Percentiles rank a stretch among this genome's conserved stretches.
These are phyloP conservation scores for Eutrema salsugineum DNA, from an alignment of 441 rosid genomes.

Conservation along the genomic window DNA sequence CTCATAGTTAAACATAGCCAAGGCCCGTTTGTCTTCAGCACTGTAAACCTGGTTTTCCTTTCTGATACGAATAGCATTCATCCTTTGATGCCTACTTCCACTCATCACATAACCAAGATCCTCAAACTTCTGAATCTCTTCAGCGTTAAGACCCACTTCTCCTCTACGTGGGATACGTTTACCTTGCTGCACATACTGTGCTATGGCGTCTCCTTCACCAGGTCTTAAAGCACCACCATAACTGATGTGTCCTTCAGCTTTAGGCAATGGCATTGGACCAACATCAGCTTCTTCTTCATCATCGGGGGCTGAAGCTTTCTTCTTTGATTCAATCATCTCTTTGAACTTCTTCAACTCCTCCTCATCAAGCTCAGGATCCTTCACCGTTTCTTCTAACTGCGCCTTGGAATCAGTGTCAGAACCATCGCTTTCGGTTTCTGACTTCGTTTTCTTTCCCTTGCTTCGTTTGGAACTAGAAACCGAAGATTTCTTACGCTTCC, in stretches of 20 bases:
- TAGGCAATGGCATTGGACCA: conserved; percentile 89
- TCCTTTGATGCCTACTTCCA: conserved; percentile 96
- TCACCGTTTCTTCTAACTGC: conserved; percentile 39
- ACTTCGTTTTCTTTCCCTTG: conserved; percentile 35
- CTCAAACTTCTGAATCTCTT: conserved; percentile 88
- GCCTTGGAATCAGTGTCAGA: conserved; percentile 39
- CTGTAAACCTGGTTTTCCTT: conserved; percentile 96
- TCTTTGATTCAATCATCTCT: conserved; percentile 78
- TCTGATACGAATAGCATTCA: conserved; percentile 98
- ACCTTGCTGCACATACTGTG: conserved; percentile 96
- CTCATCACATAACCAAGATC: conserved; percentile 97
- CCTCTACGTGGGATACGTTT: conserved; percentile 99
- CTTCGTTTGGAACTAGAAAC: conserved; percentile 31
- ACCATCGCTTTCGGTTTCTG: conserved; percentile 44
- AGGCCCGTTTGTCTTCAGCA: conserved; percentile 90
- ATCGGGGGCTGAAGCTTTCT: conserved; percentile 55
- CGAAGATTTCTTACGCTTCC: conserved; percentile 23
- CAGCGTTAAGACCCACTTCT: conserved; percentile 97
- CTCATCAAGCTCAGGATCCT: conserved; percentile 46
- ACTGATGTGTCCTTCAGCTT: conserved; percentile 88
- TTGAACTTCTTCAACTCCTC: conserved; percentile 60
- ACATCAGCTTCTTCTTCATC: conserved; percentile 58
- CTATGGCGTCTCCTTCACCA: conserved; percentile 97
- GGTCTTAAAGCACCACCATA: conserved; percentile 97
- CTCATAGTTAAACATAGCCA: conserved; percentile 96